Conservation (phyloP, 2,329 filamentous ascomycete species). For the Calonectria fujianensis region DNA sequence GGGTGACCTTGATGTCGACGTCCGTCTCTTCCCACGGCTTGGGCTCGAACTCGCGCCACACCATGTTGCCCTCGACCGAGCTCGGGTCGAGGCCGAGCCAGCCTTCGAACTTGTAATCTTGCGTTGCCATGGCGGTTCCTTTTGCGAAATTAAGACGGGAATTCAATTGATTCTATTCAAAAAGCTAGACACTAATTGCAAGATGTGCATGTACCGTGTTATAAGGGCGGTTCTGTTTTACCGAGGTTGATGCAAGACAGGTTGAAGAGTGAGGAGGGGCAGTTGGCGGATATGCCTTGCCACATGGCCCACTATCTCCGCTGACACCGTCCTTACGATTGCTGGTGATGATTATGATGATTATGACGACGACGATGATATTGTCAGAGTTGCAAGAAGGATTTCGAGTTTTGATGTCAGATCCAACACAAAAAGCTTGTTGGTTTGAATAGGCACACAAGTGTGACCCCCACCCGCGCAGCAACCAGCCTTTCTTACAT, state of each 20-base stretch:
- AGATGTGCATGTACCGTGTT: not conserved
- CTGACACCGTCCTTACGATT: not conserved
- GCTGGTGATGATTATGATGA: not conserved
- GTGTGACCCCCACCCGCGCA: not conserved
- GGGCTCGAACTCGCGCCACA: conserved; percentile 73
- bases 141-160: not conserved
- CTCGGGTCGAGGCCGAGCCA: conserved; percentile 67
- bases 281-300: conserved; percentile 3
- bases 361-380: too few species aligned
- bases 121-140: not conserved
- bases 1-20: conserved; percentile 77
- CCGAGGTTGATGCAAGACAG: conserved; percentile 26
- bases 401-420: not conserved
- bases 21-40: conserved; percentile 79
- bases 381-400: not conserved
- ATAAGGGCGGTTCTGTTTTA: not conserved
- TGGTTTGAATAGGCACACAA: not conserved
- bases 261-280: conserved; percentile 7
- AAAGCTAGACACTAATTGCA: not conserved
- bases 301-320: conserved; percentile 4
- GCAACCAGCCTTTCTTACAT: not conserved
- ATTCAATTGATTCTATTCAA: not conserved
- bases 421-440: too few species aligned
- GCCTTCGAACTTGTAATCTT: conserved; percentile 69
- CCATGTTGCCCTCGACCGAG: conserved; percentile 69